Evolutionary conservation across 805 yeast genomes (phyloP).

Genomic region (Debaryomyces hansenii): DNA sequence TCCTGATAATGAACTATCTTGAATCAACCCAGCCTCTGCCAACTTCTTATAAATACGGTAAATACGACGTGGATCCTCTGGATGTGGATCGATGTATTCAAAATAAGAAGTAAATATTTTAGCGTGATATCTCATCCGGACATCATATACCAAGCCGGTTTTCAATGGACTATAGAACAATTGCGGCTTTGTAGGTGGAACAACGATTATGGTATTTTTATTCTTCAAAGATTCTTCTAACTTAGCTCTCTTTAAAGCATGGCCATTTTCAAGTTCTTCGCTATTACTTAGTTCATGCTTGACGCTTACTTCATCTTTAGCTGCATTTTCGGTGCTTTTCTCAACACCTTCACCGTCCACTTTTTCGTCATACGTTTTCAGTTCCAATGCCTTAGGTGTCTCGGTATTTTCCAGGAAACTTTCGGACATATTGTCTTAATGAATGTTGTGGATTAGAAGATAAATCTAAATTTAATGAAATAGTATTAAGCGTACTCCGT

Average conservation of each 20-base stretch:
- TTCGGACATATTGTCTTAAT: not conserved
- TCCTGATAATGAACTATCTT: constrained; percentile 73
- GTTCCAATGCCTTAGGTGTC: not conserved
- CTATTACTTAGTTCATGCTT: not conserved
- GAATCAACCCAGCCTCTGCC: constrained; percentile 90
- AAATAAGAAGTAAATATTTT: constrained; percentile 87
- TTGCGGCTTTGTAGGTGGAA: constrained; percentile 64
- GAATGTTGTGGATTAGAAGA: not conserved
- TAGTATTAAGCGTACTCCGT: not conserved
- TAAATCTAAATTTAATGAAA: not conserved
- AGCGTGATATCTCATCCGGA: constrained; percentile 96
- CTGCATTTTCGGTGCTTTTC: not conserved
- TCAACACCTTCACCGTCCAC: not conserved
- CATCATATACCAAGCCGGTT: constrained; percentile 95
- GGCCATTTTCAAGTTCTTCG: not conserved
- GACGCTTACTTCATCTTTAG: not conserved
- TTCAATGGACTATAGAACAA: constrained; percentile 72
- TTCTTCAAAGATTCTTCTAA: not conserved
- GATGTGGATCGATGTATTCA: constrained; percentile 97
- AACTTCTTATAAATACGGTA: constrained; percentile 89
- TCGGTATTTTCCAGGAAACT: not conserved
- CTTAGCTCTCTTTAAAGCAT: not conserved
- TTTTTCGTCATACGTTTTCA: not conserved
- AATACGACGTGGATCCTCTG: constrained; percentile 96
- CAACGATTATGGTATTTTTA: constrained; percentile 31